Evolutionary conservation across 1,139 yeast genomes (phyloP).

Genomic region (Saccharomyces hybrid): DNA sequence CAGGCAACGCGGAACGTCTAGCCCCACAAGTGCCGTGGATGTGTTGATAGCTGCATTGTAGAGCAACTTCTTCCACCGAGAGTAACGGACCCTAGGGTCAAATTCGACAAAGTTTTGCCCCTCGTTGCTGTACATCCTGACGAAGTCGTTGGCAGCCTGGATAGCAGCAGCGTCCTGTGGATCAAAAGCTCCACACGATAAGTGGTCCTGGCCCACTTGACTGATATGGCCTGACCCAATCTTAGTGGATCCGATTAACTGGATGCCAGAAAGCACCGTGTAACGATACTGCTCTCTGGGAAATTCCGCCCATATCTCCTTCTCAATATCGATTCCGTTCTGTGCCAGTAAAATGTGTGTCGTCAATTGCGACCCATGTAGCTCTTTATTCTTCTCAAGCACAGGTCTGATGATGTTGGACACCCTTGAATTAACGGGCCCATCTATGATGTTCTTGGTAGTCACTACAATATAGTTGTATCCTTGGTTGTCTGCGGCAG

Average conservation of each 20-base stretch:
- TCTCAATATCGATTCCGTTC: constrained; percentile 54
- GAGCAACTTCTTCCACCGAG: constrained; percentile 53
- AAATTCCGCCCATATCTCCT: constrained; percentile 38
- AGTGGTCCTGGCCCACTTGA: constrained; percentile 30
- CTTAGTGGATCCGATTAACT: constrained; percentile 40
- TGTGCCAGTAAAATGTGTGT: constrained; percentile 47
- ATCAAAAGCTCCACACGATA: constrained; percentile 43
- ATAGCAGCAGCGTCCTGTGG: constrained; percentile 18
- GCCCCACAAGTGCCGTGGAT: constrained; percentile 44
- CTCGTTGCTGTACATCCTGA: constrained; percentile 37
- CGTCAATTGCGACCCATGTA: constrained; percentile 10
- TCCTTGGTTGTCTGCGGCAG: constrained; percentile 31
- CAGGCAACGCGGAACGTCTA: constrained; percentile 41
- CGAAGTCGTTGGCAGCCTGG: constrained; percentile 33
- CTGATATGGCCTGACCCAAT: constrained; percentile 24
- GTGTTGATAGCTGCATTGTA: constrained; percentile 53
- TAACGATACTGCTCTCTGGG: constrained; percentile 32
- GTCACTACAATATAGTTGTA: constrained; percentile 51
- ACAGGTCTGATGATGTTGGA: constrained; percentile 45
- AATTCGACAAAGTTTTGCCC: constrained; percentile 31
- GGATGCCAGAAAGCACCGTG: constrained; percentile 45
- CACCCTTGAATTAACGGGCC: constrained; percentile 34
- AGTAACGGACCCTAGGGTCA: constrained; percentile 41
- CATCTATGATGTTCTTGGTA: constrained; percentile 54
- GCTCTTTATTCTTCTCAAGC: constrained; percentile 27